These are phyloP conservation scores for Penicillium occitanis DNA, from an alignment of 2,329 filamentous ascomycete species.

Conservation along the genomic window DNA sequence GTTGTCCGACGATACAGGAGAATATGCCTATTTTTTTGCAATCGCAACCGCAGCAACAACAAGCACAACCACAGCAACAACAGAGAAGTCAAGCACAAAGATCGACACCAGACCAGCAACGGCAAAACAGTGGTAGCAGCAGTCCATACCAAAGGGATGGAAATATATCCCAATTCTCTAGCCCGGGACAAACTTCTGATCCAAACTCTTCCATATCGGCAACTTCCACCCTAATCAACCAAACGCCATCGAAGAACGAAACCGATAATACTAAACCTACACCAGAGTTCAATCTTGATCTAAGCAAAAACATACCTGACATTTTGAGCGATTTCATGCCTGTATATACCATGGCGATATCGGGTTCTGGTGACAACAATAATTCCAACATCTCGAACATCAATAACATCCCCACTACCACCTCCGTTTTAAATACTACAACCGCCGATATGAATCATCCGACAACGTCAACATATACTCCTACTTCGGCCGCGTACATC, in stretches of 20 bases:
- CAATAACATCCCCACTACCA: background rate
- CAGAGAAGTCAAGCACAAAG: background rate
- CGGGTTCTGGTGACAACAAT: background rate
- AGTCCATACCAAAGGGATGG: background rate
- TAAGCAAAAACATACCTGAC: conserved; percentile 29
- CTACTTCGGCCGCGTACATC: background rate
- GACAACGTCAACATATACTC: background rate
- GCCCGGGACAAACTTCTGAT: conserved; percentile 2
- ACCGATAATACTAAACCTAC: conserved; percentile 7
- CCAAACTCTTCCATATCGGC: background rate
- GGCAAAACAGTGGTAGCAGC: background rate
- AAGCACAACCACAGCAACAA: background rate
- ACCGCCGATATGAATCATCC: background rate
- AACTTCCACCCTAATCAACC: background rate
- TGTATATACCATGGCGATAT: conserved; percentile 26
- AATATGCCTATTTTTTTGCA: background rate
- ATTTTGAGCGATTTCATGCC: conserved; percentile 34
- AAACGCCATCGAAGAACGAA: background rate
- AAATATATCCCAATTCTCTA: conserved; percentile 4
- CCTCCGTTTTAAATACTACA: background rate
- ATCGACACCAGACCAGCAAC: background rate
- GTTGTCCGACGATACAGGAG: background rate
- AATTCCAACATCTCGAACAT: background rate
- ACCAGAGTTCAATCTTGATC: conserved; percentile 25
- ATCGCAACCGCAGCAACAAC: background rate